Evolutionary conservation across 306 rosid genomes (phyloP).

Genomic region (Malus domestica): DNA sequence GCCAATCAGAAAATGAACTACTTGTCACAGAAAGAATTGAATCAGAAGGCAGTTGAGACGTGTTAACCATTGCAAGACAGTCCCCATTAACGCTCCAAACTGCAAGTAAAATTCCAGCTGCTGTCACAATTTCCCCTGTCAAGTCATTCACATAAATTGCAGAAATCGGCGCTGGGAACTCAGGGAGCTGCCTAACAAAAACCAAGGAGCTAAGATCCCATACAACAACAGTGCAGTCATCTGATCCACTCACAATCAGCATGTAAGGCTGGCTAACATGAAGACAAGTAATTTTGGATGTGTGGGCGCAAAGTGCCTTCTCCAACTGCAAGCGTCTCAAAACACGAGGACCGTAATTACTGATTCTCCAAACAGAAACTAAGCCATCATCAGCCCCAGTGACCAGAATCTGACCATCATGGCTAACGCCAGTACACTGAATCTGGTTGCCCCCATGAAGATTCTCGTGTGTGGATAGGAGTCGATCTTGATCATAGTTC

Average conservation of each 20-base stretch:
- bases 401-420: constrained; percentile 84
- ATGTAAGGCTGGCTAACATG: constrained; percentile 96
- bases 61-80: constrained; percentile 81
- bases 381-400: constrained; percentile 97
- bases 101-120: constrained; percentile 90
- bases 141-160: constrained; percentile 87
- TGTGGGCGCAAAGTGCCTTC: constrained; percentile 88
- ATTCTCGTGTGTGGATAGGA: constrained; percentile 94
- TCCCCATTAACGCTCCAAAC: constrained; percentile 98
- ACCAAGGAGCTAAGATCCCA: constrained; percentile 97
- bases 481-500: constrained; percentile 89
- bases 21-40: constrained; percentile 85
- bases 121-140: constrained; percentile 91
- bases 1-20: constrained; percentile 86
- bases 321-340: constrained; percentile 66
- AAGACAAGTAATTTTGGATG: constrained; percentile 80
- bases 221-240: constrained; percentile 86
- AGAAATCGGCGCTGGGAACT: constrained; percentile 80
- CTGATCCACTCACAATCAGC: constrained; percentile 95
- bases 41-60: constrained; percentile 97
- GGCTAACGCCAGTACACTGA: constrained; percentile 77
- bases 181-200: constrained; percentile 92
- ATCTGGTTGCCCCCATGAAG: constrained; percentile 89
- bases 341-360: constrained; percentile 58
- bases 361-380: constrained; percentile 88